Conservation (phyloP, 495 filamentous ascomycete species). For the Oidiodendron maius region DNA sequence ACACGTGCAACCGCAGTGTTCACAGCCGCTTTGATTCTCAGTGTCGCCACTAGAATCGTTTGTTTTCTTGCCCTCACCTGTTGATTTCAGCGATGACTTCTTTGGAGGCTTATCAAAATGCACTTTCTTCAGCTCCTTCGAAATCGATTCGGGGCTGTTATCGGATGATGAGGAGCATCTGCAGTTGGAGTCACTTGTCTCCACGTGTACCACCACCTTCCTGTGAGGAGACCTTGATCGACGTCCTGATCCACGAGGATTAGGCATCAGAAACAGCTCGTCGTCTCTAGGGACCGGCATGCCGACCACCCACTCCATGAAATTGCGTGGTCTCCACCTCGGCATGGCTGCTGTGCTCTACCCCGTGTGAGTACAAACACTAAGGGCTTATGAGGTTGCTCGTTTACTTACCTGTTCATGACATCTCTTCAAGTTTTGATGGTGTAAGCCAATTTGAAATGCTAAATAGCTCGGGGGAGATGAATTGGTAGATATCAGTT, state of each 20-base stretch:
- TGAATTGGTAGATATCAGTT: no score
- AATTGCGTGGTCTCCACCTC: not conserved
- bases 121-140: not conserved
- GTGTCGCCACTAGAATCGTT: not conserved
- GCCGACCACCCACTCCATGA: slow-evolving; percentile 6
- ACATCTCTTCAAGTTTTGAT: not conserved
- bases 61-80: not conserved
- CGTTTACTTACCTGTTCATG: no score
- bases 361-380: not conserved
- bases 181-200: slow-evolving; percentile 8
- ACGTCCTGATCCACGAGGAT: no score
- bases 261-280: not conserved
- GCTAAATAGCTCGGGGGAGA: no score
- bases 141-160: not conserved
- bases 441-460: not conserved
- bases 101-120: not conserved
- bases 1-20: not conserved
- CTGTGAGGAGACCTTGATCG: slow-evolving; percentile 5
- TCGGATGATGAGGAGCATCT: not conserved
- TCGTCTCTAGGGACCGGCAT: slow-evolving; percentile 1
- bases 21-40: not conserved
- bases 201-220: slow-evolving; percentile 3
- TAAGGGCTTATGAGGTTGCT: no score
- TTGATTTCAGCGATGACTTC: not conserved
- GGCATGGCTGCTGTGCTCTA: not conserved